Evolutionary conservation across 805 yeast genomes (phyloP).

Genomic region (Metschnikowia similis): DNA sequence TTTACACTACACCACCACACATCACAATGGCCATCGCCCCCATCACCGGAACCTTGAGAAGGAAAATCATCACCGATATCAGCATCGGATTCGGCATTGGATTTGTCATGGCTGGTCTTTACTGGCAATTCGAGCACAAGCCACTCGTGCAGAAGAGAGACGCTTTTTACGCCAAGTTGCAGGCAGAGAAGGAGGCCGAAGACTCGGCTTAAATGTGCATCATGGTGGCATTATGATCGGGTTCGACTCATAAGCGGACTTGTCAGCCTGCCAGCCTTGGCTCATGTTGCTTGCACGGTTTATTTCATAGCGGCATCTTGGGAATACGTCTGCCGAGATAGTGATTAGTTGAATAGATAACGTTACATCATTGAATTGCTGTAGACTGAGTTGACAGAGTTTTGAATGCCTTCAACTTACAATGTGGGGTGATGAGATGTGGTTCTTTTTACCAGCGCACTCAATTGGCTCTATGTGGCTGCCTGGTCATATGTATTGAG

Average conservation of each 20-base stretch:
- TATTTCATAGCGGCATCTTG: too few species aligned
- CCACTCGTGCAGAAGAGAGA: constrained; percentile 72
- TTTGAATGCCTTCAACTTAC: too few species aligned
- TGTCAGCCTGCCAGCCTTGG: too few species aligned
- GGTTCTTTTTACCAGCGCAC: too few species aligned
- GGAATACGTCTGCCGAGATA: too few species aligned
- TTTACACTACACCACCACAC: constrained; percentile 2
- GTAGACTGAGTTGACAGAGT: too few species aligned
- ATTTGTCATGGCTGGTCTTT: constrained; percentile 52
- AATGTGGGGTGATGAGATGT: too few species aligned
- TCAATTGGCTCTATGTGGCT: too few species aligned
- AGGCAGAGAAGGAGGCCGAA: constrained; percentile 65
- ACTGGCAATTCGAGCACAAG: constrained; percentile 89
- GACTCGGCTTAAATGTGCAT: constrained; percentile 28
- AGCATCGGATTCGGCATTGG: constrained; percentile 63
- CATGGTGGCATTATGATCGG: background rate
- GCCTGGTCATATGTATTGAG: too few species aligned
- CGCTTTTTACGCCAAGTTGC: constrained; percentile 74
- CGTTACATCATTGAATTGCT: background rate
- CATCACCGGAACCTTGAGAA: constrained; percentile 78
- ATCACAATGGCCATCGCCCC: constrained; percentile 72
- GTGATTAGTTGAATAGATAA: background rate
- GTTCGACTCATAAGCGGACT: too few species aligned
- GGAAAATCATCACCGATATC: constrained; percentile 76
- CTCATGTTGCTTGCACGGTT: too few species aligned